phyloP scores from a whole-genome alignment of 2,329 filamentous ascomycete genomes.

The Diaporthe velutina region DNA sequence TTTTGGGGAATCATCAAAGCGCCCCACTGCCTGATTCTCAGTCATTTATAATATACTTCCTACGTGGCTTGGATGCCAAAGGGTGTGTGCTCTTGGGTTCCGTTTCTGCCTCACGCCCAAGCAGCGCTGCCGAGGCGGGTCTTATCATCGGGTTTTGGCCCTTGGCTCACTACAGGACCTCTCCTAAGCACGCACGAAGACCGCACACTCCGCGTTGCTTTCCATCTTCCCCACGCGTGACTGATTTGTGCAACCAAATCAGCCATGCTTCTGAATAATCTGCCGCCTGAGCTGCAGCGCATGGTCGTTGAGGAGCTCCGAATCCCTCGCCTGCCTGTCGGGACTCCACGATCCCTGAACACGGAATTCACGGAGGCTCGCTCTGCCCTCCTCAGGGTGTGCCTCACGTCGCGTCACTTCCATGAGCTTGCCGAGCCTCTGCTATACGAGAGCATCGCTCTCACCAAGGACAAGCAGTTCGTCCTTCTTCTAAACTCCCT shows the following conservation, averaged over 20 bases:
- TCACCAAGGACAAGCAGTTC: conserved; percentile 1
- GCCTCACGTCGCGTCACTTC: conserved; percentile 6
- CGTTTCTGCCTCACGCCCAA: too few species aligned
- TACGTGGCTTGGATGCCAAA: neutral
- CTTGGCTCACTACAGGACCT: too few species aligned
- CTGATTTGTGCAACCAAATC: too few species aligned
- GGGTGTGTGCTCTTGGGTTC: too few species aligned
- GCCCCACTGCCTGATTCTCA: neutral
- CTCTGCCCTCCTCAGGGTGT: neutral
- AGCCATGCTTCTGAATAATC: neutral
- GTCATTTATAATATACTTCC: too few species aligned
- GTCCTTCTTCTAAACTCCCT: neutral
- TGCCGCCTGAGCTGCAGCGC: neutral
- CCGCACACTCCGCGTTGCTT: neutral
- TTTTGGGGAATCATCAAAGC: neutral
- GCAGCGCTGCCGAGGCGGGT: too few species aligned
- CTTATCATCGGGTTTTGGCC: neutral
- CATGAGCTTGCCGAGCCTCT: neutral
- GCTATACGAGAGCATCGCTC: conserved; percentile 1
- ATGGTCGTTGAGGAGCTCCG: neutral
- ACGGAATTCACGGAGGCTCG: neutral
- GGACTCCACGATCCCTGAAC: neutral
- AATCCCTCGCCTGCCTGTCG: neutral
- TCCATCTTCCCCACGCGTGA: neutral
- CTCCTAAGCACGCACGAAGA: neutral